Percentiles rank a stretch among this genome's conserved stretches.
Conservation (phyloP, 768 basidiomycete genomes). For the Podaxis sp. region DNA sequence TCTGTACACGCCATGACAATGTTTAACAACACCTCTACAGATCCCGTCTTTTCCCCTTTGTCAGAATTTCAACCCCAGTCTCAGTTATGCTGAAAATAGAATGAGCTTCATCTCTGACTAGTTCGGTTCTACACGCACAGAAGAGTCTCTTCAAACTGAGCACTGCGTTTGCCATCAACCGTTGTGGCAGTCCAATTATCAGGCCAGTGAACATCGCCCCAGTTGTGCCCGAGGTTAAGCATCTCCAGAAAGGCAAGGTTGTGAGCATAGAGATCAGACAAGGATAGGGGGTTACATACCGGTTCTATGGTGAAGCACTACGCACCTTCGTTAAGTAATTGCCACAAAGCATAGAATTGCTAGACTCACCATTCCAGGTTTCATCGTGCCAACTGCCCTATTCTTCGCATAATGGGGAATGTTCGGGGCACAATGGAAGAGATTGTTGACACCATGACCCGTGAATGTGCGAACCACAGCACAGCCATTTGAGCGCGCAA, state of each 20-base stretch:
- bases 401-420: conserved; percentile 95
- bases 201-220: conserved; percentile 83
- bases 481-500: conserved; percentile 81
- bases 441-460: conserved; percentile 84
- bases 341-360: not conserved
- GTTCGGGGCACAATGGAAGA: conserved; percentile 86
- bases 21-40: not conserved
- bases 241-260: conserved; percentile 49
- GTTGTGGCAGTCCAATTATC: conserved; percentile 98
- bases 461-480: conserved; percentile 91
- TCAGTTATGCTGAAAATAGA: conserved; percentile 72
- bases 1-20: not conserved
- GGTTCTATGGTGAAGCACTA: conserved; percentile 80
- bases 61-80: conserved; percentile 85
- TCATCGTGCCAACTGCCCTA: conserved; percentile 92
- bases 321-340: not conserved
- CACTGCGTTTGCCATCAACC: conserved; percentile 83
- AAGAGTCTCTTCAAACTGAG: conserved; percentile 97
- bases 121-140: conserved; percentile 55
- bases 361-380: conserved; percentile 78
- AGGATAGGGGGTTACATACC: conserved; percentile 30
- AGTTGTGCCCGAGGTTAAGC: conserved; percentile 84
- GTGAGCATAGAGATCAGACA: conserved; percentile 11
- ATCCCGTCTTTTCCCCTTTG: conserved; percentile 39
- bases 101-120: not conserved